These are phyloP conservation scores for Sugiyamaella japonica DNA, from an alignment of 1,139 yeast species.

Conservation along the genomic window DNA sequence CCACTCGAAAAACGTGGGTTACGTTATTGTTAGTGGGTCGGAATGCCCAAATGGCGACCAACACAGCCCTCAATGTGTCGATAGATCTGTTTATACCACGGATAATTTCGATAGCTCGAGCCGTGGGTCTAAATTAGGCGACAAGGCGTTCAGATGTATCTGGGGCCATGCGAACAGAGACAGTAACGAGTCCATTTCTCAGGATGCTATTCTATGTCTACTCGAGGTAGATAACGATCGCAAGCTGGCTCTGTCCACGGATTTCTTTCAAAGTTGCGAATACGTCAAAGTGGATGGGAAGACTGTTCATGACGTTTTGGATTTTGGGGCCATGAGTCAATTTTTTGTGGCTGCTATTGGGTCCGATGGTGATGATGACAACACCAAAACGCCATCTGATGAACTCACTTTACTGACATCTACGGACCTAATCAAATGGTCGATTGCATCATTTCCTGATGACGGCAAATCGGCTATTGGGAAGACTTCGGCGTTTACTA, in stretches of 20 bases:
- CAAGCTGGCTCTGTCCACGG: constrained; percentile 51
- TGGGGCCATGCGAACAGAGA: constrained; percentile 55
- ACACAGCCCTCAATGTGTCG: constrained; percentile 41
- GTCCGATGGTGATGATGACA: constrained; percentile 24
- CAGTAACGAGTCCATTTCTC: constrained; percentile 44
- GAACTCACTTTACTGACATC: constrained; percentile 55
- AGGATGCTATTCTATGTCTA: constrained; percentile 53
- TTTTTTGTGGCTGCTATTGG: constrained; percentile 54
- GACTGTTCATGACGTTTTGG: constrained; percentile 43
- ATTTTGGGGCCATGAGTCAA: constrained; percentile 50
- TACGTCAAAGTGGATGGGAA: constrained; percentile 38
- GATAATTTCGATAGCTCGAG: constrained; percentile 55
- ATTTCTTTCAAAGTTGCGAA: constrained; percentile 51
- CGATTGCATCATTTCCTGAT: constrained; percentile 53
- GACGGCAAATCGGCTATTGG: constrained; percentile 40
- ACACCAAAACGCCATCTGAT: constrained; percentile 38
- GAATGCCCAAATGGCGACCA: constrained; percentile 43
- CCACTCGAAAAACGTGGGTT: constrained; percentile 47
- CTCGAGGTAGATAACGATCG: constrained; percentile 47
- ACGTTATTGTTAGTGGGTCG: constrained; percentile 44
- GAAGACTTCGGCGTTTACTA: constrained; percentile 47
- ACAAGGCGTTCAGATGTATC: constrained; percentile 30
- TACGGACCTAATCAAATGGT: constrained; percentile 55
- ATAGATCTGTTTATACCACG: constrained; percentile 48
- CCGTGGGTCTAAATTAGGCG: constrained; percentile 32